Conservation (phyloP, 2,329 filamentous ascomycete species). For the Botrytis elliptica region DNA sequence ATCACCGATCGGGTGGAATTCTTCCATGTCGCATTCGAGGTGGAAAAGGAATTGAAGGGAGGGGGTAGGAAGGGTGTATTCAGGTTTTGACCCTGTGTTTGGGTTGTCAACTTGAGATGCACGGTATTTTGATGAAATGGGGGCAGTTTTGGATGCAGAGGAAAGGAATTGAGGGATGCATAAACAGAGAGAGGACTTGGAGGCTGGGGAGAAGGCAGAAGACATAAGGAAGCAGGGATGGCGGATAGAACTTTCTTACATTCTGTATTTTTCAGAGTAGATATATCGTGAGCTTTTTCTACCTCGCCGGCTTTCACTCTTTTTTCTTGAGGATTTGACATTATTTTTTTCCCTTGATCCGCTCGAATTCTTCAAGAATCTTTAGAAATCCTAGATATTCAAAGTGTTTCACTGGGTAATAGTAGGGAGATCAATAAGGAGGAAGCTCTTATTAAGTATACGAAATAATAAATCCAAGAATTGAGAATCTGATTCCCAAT, state of each 20-base stretch:
- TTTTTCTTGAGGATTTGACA: not conserved
- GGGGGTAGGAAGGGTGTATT: not conserved
- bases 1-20: not conserved
- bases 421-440: not conserved
- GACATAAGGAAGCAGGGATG: too few relatives aligned
- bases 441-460: not conserved
- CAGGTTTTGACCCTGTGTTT: not conserved
- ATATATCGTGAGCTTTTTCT: not conserved
- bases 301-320: constrained; percentile 1
- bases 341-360: not conserved
- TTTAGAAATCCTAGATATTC: not conserved
- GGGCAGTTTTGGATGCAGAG: too few relatives aligned
- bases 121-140: too few relatives aligned
- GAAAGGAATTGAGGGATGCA: too few relatives aligned
- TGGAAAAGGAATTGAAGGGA: constrained; percentile 7
- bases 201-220: too few relatives aligned
- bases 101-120: too few relatives aligned
- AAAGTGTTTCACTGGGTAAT: not conserved
- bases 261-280: constrained; percentile 1
- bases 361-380: not conserved
- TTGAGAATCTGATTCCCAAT: not conserved
- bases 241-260: not conserved
- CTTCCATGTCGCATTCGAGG: constrained; percentile 6
- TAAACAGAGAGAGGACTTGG: too few relatives aligned
- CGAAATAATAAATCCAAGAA: not conserved